These are phyloP conservation scores for Cladophialophora bantiana DNA, from an alignment of 2,329 filamentous ascomycete species.

Conservation along the genomic window DNA sequence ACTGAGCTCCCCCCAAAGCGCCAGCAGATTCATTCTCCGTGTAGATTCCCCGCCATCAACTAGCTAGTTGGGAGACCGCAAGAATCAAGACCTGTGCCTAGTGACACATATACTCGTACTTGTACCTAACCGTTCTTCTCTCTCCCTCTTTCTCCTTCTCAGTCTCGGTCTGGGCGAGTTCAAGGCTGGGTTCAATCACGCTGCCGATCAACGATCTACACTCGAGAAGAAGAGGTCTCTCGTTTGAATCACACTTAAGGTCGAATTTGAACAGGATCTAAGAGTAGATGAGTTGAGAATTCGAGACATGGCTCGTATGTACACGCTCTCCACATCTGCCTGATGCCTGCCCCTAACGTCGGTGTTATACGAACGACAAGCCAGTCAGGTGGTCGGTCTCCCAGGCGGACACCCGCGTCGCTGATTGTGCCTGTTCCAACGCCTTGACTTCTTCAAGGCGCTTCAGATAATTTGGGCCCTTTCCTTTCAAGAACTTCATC, in stretches of 20 bases:
- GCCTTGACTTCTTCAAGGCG: not conserved
- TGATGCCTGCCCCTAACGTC: not conserved
- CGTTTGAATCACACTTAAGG: not conserved
- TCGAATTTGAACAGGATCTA: not conserved
- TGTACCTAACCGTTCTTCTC: not conserved
- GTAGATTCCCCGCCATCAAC: not conserved
- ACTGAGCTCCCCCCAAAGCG: not conserved
- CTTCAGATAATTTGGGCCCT: not conserved
- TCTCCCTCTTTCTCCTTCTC: no score
- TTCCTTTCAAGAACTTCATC: not conserved
- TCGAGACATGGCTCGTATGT: conserved; percentile 28
- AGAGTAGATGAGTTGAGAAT: not conserved
- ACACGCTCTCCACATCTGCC: not conserved
- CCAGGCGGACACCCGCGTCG: not conserved
- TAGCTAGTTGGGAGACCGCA: not conserved
- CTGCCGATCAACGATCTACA: not conserved
- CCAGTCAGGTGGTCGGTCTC: not conserved
- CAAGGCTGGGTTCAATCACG: not conserved
- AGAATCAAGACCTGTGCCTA: not conserved
- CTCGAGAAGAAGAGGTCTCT: not conserved
- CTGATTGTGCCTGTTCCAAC: not conserved
- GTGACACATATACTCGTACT: not conserved
- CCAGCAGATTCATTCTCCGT: not conserved
- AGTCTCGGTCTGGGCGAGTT: not conserved
- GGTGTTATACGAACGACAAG: not conserved